Base-by-base conservation (phyloP, 331 rosid species). In the Dryas integrifolia region DNA sequence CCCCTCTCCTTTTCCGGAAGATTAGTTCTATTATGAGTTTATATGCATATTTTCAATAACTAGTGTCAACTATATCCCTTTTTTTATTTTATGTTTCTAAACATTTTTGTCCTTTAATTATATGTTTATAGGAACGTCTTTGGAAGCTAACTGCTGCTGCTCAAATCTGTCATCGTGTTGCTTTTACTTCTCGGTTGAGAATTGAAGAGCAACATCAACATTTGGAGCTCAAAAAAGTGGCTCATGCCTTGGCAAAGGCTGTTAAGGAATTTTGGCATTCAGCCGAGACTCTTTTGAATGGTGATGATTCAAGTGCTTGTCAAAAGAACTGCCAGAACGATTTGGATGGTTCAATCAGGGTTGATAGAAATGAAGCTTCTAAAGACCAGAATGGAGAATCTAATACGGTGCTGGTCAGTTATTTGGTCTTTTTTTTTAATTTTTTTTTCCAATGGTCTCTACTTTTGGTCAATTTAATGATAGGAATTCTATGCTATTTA, bases 251-350 rank as follows among this genome's bases (percentile, higher is more conserved):
- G 79, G 97, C 99, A 9, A 92, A 87, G 84, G 92, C 89, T 76
- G 98, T 96, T 77, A 87, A 85, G 85, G 88, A 92, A 84, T 96
- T 92, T 83, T 96, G 99, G 99, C 79, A 77, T 85, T 90, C 97
- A 66, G 88, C 85, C 78, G 99, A 88, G 94, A 81, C 69, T 74
- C 85, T 68, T 79, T 63, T 86, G 21, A 82, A 76, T 74, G 75
- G 77, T 11, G 79, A 69, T 64, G 74, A 45, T 79, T 79, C 72
- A 69, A 76, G 73, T 21, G n/a, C 46, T 76, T 46, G 57, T 77
- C 69, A 59, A 14, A 68, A 69, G 39, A 77, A 81, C 72, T 62
- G 67, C 68, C 24, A 71, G 65, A 64, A 65, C 51, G 58, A 74
- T 77, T 77, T 56, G 69, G 81, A 47, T 72, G 83, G 66, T 58